Percentiles rank a stretch among this genome's conserved stretches.
Evolutionary conservation across 768 basidiomycete genomes (phyloP).

Genomic region (Scleroderma bovista): DNA sequence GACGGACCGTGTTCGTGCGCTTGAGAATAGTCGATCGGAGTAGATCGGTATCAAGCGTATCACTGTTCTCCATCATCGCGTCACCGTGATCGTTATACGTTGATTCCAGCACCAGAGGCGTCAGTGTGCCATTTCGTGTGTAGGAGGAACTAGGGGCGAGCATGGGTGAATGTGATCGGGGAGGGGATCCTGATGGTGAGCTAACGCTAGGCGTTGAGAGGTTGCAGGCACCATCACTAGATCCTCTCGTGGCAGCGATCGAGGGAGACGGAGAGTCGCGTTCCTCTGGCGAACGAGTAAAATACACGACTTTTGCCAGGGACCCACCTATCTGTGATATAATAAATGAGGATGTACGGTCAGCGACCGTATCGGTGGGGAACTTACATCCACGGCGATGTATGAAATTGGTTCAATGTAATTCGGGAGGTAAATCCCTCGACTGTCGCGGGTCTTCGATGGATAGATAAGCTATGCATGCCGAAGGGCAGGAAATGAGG

Average conservation of each 20-base stretch:
- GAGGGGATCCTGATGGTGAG: slow-evolving; percentile 28
- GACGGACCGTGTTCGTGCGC: slow-evolving; percentile 50
- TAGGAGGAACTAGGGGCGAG: slow-evolving; percentile 25
- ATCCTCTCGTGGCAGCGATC: slow-evolving; percentile 53
- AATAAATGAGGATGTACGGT: slow-evolving; percentile 2
- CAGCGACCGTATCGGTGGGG: background rate
- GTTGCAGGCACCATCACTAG: slow-evolving; percentile 41
- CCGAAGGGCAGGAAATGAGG: background rate
- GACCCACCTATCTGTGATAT: slow-evolving; percentile 84
- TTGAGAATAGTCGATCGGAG: slow-evolving; percentile 64
- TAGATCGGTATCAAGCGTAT: slow-evolving; percentile 36
- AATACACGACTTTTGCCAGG: slow-evolving; percentile 96
- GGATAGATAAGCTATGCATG: slow-evolving; percentile 10
- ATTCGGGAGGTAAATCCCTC: slow-evolving; percentile 96
- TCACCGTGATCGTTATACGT: slow-evolving; percentile 23
- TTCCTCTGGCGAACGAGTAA: slow-evolving; percentile 87
- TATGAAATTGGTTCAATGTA: slow-evolving; percentile 97
- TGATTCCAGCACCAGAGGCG: slow-evolving; percentile 69
- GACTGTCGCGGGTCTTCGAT: slow-evolving; percentile 78
- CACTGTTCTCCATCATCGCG: slow-evolving; percentile 10
- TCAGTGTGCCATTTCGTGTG: slow-evolving; percentile 67
- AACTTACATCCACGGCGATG: slow-evolving; percentile 92
- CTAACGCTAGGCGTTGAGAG: slow-evolving; percentile 34
- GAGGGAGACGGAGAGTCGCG: slow-evolving; percentile 62
- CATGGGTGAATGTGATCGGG: slow-evolving; percentile 16